Evolutionary conservation across 2,329 filamentous ascomycete species (phyloP).

Genomic region (Neoscytalidium dimidiatum): DNA sequence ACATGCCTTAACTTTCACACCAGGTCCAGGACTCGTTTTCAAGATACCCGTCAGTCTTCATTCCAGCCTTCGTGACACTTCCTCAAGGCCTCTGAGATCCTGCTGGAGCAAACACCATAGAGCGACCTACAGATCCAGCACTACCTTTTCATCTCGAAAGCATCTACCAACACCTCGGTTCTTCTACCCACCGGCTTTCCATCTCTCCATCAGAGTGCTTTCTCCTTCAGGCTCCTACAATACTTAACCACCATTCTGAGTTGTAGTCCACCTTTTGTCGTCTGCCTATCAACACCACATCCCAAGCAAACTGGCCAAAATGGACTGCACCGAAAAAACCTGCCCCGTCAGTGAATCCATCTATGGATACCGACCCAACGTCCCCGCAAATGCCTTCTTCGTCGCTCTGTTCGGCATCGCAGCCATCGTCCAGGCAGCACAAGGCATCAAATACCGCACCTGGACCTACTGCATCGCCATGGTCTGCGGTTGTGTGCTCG

Average conservation of each 20-base stretch:
- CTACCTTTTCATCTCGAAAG: too few relatives aligned
- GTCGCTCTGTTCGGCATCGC: slow-evolving; percentile 53
- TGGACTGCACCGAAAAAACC: slow-evolving; percentile 30
- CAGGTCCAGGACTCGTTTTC: too few relatives aligned
- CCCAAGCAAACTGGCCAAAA: background rate
- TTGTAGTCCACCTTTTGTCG: background rate
- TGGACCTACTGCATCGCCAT: slow-evolving; percentile 59
- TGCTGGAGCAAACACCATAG: too few relatives aligned
- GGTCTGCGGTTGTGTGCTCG: slow-evolving; percentile 50
- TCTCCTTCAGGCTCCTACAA: background rate
- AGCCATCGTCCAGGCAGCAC: slow-evolving; percentile 49
- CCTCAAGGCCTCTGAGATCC: too few relatives aligned
- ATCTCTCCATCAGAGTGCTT: background rate
- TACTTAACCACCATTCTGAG: background rate
- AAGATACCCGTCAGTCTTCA: background rate
- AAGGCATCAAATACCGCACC: slow-evolving; percentile 55
- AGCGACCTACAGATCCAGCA: too few relatives aligned
- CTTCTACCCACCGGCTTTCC: too few relatives aligned
- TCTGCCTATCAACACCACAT: background rate
- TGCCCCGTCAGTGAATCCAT: slow-evolving; percentile 52
- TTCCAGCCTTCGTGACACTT: background rate
- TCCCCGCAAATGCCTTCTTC: slow-evolving; percentile 56
- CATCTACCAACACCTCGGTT: too few relatives aligned
- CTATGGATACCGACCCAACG: slow-evolving; percentile 56
- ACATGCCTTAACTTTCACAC: too few relatives aligned